These are phyloP conservation scores for Fraxinus latifolia DNA, from an alignment of 305 asterid species.

Conservation along the genomic window DNA sequence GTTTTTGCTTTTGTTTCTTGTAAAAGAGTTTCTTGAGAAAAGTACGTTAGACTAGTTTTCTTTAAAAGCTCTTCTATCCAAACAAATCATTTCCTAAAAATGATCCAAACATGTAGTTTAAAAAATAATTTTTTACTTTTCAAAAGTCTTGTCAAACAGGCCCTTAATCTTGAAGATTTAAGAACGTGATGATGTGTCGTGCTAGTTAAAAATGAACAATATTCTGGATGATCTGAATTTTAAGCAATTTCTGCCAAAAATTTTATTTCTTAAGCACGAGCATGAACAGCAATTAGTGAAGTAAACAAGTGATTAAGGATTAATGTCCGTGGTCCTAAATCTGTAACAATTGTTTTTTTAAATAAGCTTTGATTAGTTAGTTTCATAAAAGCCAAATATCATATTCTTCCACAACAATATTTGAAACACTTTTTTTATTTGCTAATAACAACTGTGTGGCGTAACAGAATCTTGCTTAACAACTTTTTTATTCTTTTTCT, in stretches of 20 bases:
- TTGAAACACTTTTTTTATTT: slow-evolving; percentile 14
- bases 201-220: background rate
- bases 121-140: too few species aligned
- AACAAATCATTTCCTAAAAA: too few species aligned
- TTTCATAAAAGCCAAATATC: slow-evolving; percentile 31
- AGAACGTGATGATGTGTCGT: background rate
- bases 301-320: background rate
- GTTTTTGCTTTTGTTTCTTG: background rate
- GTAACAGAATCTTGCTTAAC: slow-evolving; percentile 31
- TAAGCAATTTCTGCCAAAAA: background rate
- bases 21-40: background rate
- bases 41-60: background rate
- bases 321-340: background rate
- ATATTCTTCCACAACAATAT: slow-evolving; percentile 24
- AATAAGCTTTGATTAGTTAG: background rate
- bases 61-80: background rate
- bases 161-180: background rate
- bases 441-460: slow-evolving; percentile 23
- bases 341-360: background rate
- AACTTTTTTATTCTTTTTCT: background rate
- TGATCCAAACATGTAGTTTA: background rate
- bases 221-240: background rate
- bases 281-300: background rate
- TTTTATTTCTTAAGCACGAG: background rate
- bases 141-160: background rate